phyloP scores from a whole-genome alignment of 2,329 filamentous ascomycete species.

The Curvularia hawaiiensis region DNA sequence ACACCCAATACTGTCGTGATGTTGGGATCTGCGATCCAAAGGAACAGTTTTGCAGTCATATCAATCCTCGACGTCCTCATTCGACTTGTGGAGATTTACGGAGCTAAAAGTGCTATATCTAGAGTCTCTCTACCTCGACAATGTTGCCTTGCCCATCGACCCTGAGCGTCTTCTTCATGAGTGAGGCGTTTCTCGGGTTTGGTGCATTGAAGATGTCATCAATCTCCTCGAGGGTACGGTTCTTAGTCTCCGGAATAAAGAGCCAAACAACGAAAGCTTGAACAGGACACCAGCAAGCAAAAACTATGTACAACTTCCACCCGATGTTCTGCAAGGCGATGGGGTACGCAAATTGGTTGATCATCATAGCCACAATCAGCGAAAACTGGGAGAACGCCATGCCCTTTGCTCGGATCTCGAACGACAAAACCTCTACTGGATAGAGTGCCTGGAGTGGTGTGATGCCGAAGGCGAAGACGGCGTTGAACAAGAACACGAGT shows the following conservation, averaged over 20 bases:
- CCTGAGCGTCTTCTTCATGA: constrained; percentile 33
- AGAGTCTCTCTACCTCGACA: constrained; percentile 34
- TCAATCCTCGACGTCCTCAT: not conserved
- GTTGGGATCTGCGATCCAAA: not conserved
- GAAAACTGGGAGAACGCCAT: constrained; percentile 34
- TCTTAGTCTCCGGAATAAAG: constrained; percentile 38
- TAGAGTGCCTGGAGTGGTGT: constrained; percentile 45
- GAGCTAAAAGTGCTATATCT: not conserved
- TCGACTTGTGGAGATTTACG: not conserved
- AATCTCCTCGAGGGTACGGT: constrained; percentile 35
- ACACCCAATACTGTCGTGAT: not conserved
- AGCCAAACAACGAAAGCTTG: constrained; percentile 26
- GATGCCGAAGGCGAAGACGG: constrained; percentile 41
- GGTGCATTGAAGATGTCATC: constrained; percentile 31
- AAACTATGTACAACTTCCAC: constrained; percentile 36
- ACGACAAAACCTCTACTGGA: constrained; percentile 43
- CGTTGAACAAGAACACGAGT: constrained; percentile 43
- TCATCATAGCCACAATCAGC: constrained; percentile 26
- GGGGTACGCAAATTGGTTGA: constrained; percentile 41
- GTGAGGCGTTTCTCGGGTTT: constrained; percentile 31
- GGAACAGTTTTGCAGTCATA: not conserved
- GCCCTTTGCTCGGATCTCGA: constrained; percentile 44
- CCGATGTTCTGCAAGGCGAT: constrained; percentile 31
- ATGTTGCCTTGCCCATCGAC: constrained; percentile 25
- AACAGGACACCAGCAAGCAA: constrained; percentile 28